Percentiles rank a stretch among this genome's conserved stretches.
phyloP scores from a whole-genome alignment of 192 early-diverging fungal genomes.

The Coemansia pectinata region DNA sequence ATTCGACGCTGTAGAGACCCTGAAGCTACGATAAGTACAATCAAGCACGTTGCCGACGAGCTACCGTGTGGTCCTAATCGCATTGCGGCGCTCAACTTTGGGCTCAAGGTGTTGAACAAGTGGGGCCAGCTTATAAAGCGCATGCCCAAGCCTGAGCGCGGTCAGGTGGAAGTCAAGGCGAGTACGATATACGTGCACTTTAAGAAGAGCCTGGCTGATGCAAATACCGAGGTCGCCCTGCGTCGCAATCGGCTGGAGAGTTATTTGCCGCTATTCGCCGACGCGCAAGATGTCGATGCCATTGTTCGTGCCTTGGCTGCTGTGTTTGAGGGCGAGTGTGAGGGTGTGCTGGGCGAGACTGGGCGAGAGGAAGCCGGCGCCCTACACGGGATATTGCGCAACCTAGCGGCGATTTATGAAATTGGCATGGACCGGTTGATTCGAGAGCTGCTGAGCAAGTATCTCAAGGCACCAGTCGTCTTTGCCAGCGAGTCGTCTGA shows the following conservation, averaged over 20 bases:
- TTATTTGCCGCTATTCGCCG: slow-evolving; percentile 30
- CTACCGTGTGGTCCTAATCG: slow-evolving; percentile 64
- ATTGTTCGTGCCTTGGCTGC: slow-evolving; percentile 20
- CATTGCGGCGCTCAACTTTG: slow-evolving; percentile 62
- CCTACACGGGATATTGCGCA: slow-evolving; percentile 29
- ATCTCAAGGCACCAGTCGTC: slow-evolving; percentile 25
- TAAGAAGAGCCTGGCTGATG: slow-evolving; percentile 34
- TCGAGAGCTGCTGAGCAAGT: slow-evolving; percentile 28
- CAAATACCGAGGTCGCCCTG: slow-evolving; percentile 27
- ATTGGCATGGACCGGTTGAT: slow-evolving; percentile 31
- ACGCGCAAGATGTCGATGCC: slow-evolving; percentile 14
- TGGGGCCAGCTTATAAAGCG: slow-evolving; percentile 53
- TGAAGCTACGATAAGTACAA: slow-evolving; percentile 55
- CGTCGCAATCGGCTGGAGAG: slow-evolving; percentile 28
- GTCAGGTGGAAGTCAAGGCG: slow-evolving; percentile 30
- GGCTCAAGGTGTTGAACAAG: slow-evolving; percentile 47
- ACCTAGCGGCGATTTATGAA: slow-evolving; percentile 37
- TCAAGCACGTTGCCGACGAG: slow-evolving; percentile 57
- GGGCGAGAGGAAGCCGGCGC: not conserved
- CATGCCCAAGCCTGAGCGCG: slow-evolving; percentile 33
- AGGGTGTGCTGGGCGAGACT: not conserved
- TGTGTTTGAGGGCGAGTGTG: slow-evolving; percentile 37
- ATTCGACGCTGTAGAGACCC: slow-evolving; percentile 58
- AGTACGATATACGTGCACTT: slow-evolving; percentile 42
- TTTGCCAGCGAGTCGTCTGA: slow-evolving; percentile 6